Conservation (phyloP, 2,329 filamentous ascomycete species). For the Scedosporium boydii region DNA sequence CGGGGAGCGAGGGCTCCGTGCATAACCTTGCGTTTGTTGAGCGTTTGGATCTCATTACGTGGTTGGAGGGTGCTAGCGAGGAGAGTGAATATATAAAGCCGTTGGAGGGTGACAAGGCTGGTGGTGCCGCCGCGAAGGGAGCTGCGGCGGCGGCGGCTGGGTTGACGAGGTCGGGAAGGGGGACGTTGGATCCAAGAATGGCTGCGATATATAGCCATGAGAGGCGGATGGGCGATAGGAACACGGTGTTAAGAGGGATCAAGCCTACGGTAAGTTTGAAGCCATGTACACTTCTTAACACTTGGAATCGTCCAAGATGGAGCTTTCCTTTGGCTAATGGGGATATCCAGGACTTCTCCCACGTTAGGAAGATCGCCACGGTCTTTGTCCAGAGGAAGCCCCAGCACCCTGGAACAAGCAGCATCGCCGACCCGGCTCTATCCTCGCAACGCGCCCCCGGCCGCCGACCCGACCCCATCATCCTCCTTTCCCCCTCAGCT, state of each 20-base stretch:
- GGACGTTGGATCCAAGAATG: constrained; percentile 67
- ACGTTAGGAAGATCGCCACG: constrained; percentile 77
- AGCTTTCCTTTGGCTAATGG: constrained; percentile 7
- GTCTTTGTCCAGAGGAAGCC: constrained; percentile 61
- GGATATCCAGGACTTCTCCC: constrained; percentile 70
- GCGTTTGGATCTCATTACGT: constrained; percentile 82
- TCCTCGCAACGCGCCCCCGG: constrained; percentile 43
- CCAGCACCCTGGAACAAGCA: constrained; percentile 24
- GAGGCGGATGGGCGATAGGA: constrained; percentile 84
- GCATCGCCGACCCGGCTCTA: constrained; percentile 35
- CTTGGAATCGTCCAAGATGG: not conserved
- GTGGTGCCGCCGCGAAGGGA: constrained; percentile 22
- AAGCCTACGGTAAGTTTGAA: constrained; percentile 66
- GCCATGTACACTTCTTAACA: not conserved
- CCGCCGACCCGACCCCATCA: constrained; percentile 69
- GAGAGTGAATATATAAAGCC: constrained; percentile 91
- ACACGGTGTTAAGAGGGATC: constrained; percentile 74
- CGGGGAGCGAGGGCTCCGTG: constrained; percentile 56
- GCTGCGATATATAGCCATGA: constrained; percentile 87
- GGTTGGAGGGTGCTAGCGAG: constrained; percentile 81
- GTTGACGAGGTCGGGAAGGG: constrained; percentile 44
- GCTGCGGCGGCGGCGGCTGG: constrained; percentile 25
- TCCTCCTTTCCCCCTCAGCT: constrained; percentile 90
- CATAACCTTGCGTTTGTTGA: constrained; percentile 89
- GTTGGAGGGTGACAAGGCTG: constrained; percentile 56